A percentile compares a stretch with the other conserved stretches of the same genome.
Conservation (phyloP, 1,284 basidiomycete species). For the Irpex sp. region DNA sequence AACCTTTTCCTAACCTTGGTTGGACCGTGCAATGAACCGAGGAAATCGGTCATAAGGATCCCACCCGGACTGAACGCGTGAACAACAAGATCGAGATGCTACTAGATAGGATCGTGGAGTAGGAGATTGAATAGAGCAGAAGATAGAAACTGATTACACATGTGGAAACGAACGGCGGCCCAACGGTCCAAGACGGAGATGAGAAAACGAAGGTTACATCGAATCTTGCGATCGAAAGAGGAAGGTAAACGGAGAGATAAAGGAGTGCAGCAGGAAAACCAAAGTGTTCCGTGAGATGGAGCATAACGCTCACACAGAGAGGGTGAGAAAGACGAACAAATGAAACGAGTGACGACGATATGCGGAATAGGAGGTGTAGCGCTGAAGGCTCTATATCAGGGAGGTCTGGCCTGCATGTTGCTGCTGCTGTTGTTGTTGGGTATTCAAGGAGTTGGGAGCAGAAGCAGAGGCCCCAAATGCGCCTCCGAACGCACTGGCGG, state of each 20-base stretch:
- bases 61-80: too few relatives aligned
- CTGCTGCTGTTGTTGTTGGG: conserved; percentile 8
- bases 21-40: too few relatives aligned
- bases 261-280: not conserved
- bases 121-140: not conserved
- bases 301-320: not conserved
- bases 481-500: not conserved
- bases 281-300: not conserved
- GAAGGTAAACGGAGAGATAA: not conserved
- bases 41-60: too few relatives aligned
- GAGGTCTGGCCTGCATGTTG: conserved; percentile 3
- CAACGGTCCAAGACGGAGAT: not conserved
- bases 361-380: not conserved
- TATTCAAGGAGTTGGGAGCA: not conserved
- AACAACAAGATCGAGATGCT: too few relatives aligned
- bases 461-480: not conserved
- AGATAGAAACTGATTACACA: not conserved
- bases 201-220: not conserved
- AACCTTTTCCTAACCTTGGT: too few relatives aligned
- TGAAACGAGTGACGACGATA: not conserved
- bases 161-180: not conserved
- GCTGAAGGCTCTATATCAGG: conserved; percentile 1
- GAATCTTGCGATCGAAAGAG: not conserved
- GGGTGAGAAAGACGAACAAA: not conserved
- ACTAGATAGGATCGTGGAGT: not conserved